Evolutionary conservation across 2,329 filamentous ascomycete genomes (phyloP).

Genomic region (Colletotrichum sp.): DNA sequence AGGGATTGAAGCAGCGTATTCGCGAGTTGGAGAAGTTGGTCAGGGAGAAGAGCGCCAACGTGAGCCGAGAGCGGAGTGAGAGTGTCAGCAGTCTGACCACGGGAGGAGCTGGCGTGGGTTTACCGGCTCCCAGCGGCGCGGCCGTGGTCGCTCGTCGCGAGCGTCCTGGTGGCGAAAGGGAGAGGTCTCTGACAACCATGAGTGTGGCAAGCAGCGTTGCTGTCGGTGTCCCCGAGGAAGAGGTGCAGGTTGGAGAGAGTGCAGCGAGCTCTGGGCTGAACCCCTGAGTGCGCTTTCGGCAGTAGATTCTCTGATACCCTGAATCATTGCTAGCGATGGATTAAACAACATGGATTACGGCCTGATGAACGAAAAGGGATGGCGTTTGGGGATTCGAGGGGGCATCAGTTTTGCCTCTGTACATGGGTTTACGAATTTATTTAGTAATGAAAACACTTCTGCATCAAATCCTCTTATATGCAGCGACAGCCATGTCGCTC

Average conservation of each 20-base stretch:
- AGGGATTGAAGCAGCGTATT: conserved; percentile 63
- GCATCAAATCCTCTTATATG: no score
- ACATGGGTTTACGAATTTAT: no score
- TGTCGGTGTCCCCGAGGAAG: conserved; percentile 64
- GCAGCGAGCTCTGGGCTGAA: conserved; percentile 54
- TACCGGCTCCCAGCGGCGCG: conserved; percentile 28
- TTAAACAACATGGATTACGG: not conserved
- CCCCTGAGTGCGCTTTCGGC: not conserved
- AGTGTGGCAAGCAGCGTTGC: conserved; percentile 50
- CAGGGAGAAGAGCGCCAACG: conserved; percentile 52
- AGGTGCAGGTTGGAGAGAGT: conserved; percentile 66
- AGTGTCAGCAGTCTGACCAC: conserved; percentile 56
- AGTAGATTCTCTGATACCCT: not conserved
- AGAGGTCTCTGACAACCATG: conserved; percentile 44
- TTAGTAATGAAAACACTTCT: no score
- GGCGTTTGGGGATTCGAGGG: conserved; percentile 12
- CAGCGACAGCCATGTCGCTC: no score
- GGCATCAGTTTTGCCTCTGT: no score
- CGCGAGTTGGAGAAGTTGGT: conserved; percentile 65
- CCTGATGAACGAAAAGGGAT: not conserved
- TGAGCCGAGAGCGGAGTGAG: conserved; percentile 51
- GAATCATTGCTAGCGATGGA: not conserved
- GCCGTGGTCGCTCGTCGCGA: conserved; percentile 53
- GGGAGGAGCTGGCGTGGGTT: conserved; percentile 36
- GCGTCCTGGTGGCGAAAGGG: conserved; percentile 40